Conservation (phyloP, 805 yeast genomes). For the Pichia paraexigua region DNA sequence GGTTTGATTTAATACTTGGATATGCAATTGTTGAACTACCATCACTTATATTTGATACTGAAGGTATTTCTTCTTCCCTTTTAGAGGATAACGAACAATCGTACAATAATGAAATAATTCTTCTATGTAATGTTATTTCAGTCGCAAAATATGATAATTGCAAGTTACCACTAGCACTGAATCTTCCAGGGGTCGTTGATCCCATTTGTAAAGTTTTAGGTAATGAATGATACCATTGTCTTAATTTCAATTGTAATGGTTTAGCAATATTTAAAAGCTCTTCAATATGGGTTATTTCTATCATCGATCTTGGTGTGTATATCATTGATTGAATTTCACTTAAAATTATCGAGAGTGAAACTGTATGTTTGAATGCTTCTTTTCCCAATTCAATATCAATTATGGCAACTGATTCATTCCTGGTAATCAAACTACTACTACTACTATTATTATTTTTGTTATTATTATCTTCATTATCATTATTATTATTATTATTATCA, state of each 20-base stretch:
- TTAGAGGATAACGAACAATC: slow-evolving; percentile 10
- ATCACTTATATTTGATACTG: not conserved
- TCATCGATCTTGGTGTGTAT: slow-evolving; percentile 62
- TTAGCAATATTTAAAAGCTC: slow-evolving; percentile 70
- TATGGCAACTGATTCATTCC: slow-evolving; percentile 12
- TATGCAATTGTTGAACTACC: not conserved
- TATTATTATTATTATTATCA: slow-evolving; percentile 6
- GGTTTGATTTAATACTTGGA: not conserved
- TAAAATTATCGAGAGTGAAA: slow-evolving; percentile 57
- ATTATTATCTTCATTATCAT: not conserved
- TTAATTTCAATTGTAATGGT: slow-evolving; percentile 62
- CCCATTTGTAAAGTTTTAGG: slow-evolving; percentile 60
- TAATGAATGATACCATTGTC: slow-evolving; percentile 71
- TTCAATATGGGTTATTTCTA: slow-evolving; percentile 48
- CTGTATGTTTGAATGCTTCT: slow-evolving; percentile 56
- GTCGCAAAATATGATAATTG: slow-evolving; percentile 85
- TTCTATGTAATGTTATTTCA: slow-evolving; percentile 78
- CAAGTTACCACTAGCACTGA: slow-evolving; percentile 68
- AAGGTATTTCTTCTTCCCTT: not conserved
- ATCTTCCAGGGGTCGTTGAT: slow-evolving; percentile 48
- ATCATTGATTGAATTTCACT: slow-evolving; percentile 66
- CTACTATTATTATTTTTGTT: not conserved
- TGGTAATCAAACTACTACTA: slow-evolving; percentile 6
- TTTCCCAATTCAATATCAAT: slow-evolving; percentile 63
- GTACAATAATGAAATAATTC: slow-evolving; percentile 53